Evolutionary conservation across 192 early-diverging fungal genomes (phyloP).

Genomic region (Umbelopsis isabellina): DNA sequence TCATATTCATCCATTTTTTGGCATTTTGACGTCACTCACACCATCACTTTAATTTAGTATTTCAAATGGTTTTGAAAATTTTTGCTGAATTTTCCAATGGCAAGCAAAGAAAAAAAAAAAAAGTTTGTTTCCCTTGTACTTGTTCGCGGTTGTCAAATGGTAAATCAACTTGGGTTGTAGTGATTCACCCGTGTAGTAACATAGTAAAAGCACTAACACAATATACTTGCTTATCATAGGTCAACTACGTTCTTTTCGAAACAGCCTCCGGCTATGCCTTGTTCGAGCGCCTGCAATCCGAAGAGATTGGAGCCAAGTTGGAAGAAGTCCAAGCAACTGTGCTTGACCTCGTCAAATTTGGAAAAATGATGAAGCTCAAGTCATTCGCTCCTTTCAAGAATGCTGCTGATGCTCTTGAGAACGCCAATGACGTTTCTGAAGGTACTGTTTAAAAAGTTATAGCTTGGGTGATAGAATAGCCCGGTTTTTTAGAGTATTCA

Average conservation of each 20-base stretch:
- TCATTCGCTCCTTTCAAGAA: constrained; percentile 97
- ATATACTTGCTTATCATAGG: constrained; percentile 25
- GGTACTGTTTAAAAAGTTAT: constrained; percentile 49
- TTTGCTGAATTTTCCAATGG: constrained; percentile 11
- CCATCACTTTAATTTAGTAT: not conserved
- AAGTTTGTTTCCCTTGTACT: constrained; percentile 23
- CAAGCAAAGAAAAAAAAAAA: constrained; percentile 17
- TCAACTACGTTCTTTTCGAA: constrained; percentile 85
- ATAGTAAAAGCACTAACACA: not conserved
- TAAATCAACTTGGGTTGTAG: not conserved
- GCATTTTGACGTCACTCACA: not conserved
- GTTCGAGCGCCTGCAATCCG: constrained; percentile 90
- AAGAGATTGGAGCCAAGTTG: constrained; percentile 95
- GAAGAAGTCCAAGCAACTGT: constrained; percentile 84
- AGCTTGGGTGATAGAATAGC: not conserved
- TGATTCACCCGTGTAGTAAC: too few relatives aligned
- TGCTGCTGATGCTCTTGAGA: constrained; percentile 96
- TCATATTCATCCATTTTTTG: not conserved
- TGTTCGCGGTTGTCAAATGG: constrained; percentile 23
- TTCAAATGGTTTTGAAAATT: constrained; percentile 7
- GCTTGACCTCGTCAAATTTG: constrained; percentile 86
- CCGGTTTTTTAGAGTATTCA: not conserved
- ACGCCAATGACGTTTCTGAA: constrained; percentile 98
- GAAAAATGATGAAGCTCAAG: constrained; percentile 88
- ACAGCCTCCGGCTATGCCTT: constrained; percentile 96